Evolutionary conservation across 73 alveolate genomes (phyloP), one percentile per base, ranked within the genome.

Genomic region (Durusdinium trenchii): DNA sequence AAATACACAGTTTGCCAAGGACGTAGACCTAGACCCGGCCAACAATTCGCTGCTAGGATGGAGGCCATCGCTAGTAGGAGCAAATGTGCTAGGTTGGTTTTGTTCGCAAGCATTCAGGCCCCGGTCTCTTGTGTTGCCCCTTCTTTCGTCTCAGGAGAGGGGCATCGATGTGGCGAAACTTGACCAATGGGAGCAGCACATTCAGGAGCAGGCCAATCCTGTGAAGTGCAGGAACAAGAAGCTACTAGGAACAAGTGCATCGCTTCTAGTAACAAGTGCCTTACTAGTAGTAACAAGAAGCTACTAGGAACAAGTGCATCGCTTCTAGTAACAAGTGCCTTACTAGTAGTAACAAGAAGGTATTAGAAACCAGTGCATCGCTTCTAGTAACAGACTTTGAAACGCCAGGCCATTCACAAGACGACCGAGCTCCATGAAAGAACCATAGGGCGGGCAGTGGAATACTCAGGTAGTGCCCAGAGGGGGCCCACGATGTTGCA

Each of bases 171-270:
- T 91, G 78, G 97, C 97, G 47, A 91, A 91, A 64, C 97, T 91
- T n/a, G 97, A 91, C 89, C 78, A 91, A 76, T 91, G 97, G 97
- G 97, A 79, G 57, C 97, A 91, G 89, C 97, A 91, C 36, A 64
- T 91, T 12, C 97, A 91, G 14, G 97, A 91, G 97, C 97, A 91
- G 97, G n/a, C n/a, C n/a, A n/a, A n/a, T n/a, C n/a, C n/a, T n/a
- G n/a, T n/a, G n/a, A n/a, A n/a, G n/a, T n/a, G n/a, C n/a, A n/a
- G n/a, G n/a, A n/a, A n/a, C n/a, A n/a, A n/a, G n/a, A n/a, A n/a
- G n/a, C n/a, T n/a, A n/a, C n/a, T n/a, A n/a, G n/a, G n/a, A n/a
- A n/a, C n/a, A n/a, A n/a, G 90, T 79, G 87, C 87, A 36, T n/a
- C 6, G 73, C 73, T 32, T 1, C 73, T 23, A 60, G 73, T 23